phyloP scores from a whole-genome alignment of 2,329 filamentous ascomycete genomes.

The Geosmithia putterillii region DNA sequence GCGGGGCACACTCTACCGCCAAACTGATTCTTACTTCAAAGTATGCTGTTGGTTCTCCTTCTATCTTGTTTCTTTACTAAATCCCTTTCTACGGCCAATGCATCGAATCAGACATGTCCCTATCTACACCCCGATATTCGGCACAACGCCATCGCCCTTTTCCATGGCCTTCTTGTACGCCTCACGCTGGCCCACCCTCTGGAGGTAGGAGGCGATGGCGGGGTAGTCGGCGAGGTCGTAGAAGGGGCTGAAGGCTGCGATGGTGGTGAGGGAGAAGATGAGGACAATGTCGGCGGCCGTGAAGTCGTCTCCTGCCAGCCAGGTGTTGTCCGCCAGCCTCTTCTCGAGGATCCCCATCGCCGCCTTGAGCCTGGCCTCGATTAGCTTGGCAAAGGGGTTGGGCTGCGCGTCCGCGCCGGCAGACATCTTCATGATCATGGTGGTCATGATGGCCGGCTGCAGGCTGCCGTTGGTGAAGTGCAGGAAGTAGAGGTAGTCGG shows the following conservation, averaged over 20 bases:
- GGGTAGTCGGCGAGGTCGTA: constrained; percentile 26
- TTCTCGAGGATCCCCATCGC: constrained; percentile 37
- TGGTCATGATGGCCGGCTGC: constrained; percentile 19
- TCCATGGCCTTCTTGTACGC: constrained; percentile 33
- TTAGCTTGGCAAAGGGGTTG: not conserved
- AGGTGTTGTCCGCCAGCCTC: constrained; percentile 32
- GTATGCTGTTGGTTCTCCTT: not conserved
- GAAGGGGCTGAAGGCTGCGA: constrained; percentile 35
- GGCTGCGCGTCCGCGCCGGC: not conserved
- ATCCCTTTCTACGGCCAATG: too few relatives aligned
- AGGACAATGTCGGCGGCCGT: constrained; percentile 56
- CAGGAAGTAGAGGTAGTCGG: constrained; percentile 54
- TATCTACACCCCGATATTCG: not conserved
- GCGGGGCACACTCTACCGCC: too few relatives aligned
- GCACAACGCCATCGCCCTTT: constrained; percentile 25
- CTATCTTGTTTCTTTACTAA: too few relatives aligned
- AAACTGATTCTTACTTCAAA: too few relatives aligned
- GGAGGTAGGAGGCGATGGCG: constrained; percentile 31
- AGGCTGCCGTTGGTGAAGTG: constrained; percentile 41
- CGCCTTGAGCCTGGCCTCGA: constrained; percentile 3
- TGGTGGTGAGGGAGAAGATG: constrained; percentile 47
- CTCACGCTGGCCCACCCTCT: constrained; percentile 27
- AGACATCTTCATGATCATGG: not conserved
- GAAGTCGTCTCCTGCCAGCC: constrained; percentile 48
- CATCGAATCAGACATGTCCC: too few relatives aligned